Conservation (phyloP, 2,329 filamentous ascomycete genomes). For the Paecilomyces formosus region DNA sequence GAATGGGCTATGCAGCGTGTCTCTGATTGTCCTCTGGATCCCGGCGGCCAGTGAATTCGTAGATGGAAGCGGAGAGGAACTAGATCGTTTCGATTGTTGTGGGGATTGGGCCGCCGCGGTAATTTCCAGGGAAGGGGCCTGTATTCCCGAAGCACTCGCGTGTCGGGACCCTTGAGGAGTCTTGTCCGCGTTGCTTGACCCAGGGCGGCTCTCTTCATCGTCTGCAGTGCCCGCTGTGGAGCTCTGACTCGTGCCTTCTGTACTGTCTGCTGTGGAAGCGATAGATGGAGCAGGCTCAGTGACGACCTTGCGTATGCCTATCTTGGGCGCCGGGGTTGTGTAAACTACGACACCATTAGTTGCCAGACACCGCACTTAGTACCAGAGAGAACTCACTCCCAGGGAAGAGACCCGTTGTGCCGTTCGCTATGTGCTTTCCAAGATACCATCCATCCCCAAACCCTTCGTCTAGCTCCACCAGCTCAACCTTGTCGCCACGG, state of each 20-base stretch:
- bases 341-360: slow-evolving; percentile 15
- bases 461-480: slow-evolving; percentile 59
- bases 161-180: slow-evolving; percentile 36
- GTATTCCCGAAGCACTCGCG: slow-evolving; percentile 24
- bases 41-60: slow-evolving; percentile 25
- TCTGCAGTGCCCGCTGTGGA: not conserved
- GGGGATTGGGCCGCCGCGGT: slow-evolving; percentile 10
- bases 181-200: slow-evolving; percentile 24
- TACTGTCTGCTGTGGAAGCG: slow-evolving; percentile 4
- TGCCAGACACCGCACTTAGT: not conserved
- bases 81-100: slow-evolving; percentile 23
- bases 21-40: slow-evolving; percentile 38
- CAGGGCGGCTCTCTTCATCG: slow-evolving; percentile 13
- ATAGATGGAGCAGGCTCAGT: slow-evolving; percentile 9
- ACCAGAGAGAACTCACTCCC: slow-evolving; percentile 19
- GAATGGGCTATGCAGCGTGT: slow-evolving; percentile 44
- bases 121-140: slow-evolving; percentile 13
- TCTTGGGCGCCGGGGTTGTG: slow-evolving; percentile 16
- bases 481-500: slow-evolving; percentile 62
- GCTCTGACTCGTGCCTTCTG: slow-evolving; percentile 1
- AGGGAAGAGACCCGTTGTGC: slow-evolving; percentile 40
- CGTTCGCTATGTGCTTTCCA: slow-evolving; percentile 39
- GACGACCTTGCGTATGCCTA: slow-evolving; percentile 13
- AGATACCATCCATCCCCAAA: slow-evolving; percentile 62
- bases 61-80: slow-evolving; percentile 29